Conservation (phyloP, 768 basidiomycete species). For the Trametes cingulata region DNA sequence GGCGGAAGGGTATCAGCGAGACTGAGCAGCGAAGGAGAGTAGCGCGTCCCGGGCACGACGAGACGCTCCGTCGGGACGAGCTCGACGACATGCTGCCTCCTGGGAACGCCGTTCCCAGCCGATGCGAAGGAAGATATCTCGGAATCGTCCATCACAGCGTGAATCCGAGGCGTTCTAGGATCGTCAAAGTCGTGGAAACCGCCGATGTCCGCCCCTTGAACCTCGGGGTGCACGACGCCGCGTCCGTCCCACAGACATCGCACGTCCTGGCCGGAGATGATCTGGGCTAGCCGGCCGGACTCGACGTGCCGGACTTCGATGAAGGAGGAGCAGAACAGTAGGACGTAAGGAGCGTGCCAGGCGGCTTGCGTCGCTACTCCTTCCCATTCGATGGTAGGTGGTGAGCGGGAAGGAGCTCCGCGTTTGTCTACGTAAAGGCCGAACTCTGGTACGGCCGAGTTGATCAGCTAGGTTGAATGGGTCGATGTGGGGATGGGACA, state of each 20-base stretch:
- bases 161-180: conserved; percentile 12
- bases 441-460: conserved; percentile 42
- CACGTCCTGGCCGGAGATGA: conserved; percentile 40
- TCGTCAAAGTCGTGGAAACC: conserved; percentile 11
- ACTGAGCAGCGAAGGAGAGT: conserved; percentile 18
- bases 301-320: conserved; percentile 47
- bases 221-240: conserved; percentile 5
- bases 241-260: conserved; percentile 50
- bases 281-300: conserved; percentile 39
- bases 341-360: conserved; percentile 48
- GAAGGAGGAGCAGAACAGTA: conserved; percentile 44
- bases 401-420: conserved; percentile 43
- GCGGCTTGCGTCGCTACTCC: conserved; percentile 46
- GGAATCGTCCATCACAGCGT: conserved; percentile 14
- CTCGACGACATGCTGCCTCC: conserved; percentile 9
- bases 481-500: conserved; percentile 4
- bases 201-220: background rate
- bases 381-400: conserved; percentile 51
- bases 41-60: conserved; percentile 16
- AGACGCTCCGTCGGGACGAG: conserved; percentile 14
- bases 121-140: background rate
- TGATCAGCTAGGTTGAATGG: too few relatives aligned
- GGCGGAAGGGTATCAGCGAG: conserved; percentile 18
- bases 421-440: conserved; percentile 51
- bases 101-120: background rate